Base-by-base conservation (phyloP, 139 green algal species). In the Tetraselmis striata region DNA sequence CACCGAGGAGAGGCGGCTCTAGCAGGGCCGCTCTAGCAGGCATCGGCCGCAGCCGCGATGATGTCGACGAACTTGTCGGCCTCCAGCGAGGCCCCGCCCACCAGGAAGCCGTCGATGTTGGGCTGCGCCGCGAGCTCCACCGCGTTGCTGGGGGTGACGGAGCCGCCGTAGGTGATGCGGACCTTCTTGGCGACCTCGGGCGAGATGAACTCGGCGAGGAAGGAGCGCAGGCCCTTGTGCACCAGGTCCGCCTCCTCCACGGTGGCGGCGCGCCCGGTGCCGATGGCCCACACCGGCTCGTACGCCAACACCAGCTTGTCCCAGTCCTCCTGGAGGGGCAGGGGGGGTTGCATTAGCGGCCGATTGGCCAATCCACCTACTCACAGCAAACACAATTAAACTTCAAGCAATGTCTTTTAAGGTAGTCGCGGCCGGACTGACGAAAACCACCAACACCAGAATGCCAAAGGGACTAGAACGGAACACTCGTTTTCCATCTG, bases 261-360 rank as follows among this genome's bases (percentile, higher is more conserved):
- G 27, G 79, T 83, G 79, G 79, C 79, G 23, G 80, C 79, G 30
- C 30, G 23, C 2, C 79, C 79, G 27, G 79, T 83, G 26, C 79
- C 79, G 59, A 83, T 83, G 26, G 79, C 79, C 79, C 79, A 83
- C 30, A 83, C 79, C 58, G 79, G 79, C 32, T 83, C 79, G 79
- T 83, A 83, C n/a, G 79, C 79, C 26, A 83, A n/a, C 59, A 83
- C 79, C 23, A 83, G 2, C 5, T 32, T 83, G 27, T 26, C 31
- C 79, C 79, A 83, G 27, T 83, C 79, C 22, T n/a, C n/a, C n/a
- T n/a, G n/a, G n/a, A n/a, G n/a, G n/a, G n/a, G n/a, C n/a, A n/a
- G n/a, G n/a, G n/a, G n/a, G n/a, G n/a, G n/a, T n/a, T n/a, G n/a
- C n/a, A n/a, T n/a, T n/a, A n/a, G n/a, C n/a, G n/a, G n/a, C n/a